Percentiles rank a stretch among this genome's conserved stretches.
Conservation (phyloP, 2,329 filamentous ascomycete species). For the Neopestalotiopsis sp. region DNA sequence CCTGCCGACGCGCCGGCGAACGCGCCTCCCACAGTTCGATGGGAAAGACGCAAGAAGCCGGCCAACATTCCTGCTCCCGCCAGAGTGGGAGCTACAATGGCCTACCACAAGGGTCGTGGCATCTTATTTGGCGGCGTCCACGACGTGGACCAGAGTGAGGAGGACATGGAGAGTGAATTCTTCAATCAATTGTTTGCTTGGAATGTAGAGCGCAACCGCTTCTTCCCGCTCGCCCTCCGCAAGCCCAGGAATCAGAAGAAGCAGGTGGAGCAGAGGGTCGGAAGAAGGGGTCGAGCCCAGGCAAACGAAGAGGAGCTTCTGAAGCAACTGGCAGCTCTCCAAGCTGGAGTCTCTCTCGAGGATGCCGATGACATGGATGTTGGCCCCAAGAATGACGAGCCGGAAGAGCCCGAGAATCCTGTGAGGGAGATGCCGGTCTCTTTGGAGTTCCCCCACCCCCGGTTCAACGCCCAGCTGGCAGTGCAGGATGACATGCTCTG, state of each 20-base stretch:
- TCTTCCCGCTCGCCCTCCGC: constrained; percentile 82
- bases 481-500: constrained; percentile 93
- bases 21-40: constrained; percentile 75
- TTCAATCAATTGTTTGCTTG: constrained; percentile 92
- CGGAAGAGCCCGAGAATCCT: constrained; percentile 61
- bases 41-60: constrained; percentile 93
- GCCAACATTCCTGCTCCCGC: constrained; percentile 85
- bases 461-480: constrained; percentile 90
- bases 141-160: constrained; percentile 88
- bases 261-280: constrained; percentile 64
- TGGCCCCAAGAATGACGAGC: constrained; percentile 52
- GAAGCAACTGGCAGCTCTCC: constrained; percentile 82
- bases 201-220: constrained; percentile 94
- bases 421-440: constrained; percentile 68
- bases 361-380: constrained; percentile 48
- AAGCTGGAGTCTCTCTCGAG: constrained; percentile 73
- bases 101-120: constrained; percentile 89
- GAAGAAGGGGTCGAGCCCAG: constrained; percentile 75
- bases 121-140: constrained; percentile 95
- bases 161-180: constrained; percentile 96
- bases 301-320: constrained; percentile 92
- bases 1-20: constrained; percentile 67
- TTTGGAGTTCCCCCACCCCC: constrained; percentile 84
- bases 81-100: constrained; percentile 90
- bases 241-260: constrained; percentile 73